Percentiles rank a stretch among this genome's conserved stretches.
These are phyloP conservation scores for Populus hybrid DNA, from an alignment of 441 rosid species.

Conservation along the genomic window DNA sequence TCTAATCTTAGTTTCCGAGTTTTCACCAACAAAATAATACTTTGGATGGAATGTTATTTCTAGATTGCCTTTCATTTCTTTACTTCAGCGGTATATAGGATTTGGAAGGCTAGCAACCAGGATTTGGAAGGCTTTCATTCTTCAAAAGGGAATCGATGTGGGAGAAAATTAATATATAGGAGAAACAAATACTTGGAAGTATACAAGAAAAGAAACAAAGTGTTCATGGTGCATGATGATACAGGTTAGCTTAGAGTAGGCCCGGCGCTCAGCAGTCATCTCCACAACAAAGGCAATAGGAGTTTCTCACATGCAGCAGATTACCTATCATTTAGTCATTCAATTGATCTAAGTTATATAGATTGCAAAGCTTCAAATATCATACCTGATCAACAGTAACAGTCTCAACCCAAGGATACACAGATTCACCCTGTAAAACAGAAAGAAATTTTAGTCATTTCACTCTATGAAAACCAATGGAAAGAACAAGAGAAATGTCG, in stretches of 20 bases:
- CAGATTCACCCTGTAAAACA: constrained; percentile 39
- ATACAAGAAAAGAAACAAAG: too few species aligned
- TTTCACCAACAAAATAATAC: not conserved
- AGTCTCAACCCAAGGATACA: constrained; percentile 42
- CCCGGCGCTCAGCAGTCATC: not conserved
- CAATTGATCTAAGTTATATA: too few species aligned
- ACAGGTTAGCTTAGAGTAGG: not conserved
- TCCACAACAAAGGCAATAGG: not conserved
- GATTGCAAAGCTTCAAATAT: not conserved
- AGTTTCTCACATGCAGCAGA: too few species aligned
- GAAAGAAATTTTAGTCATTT: not conserved
- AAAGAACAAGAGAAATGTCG: not conserved
- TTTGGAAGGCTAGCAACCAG: not conserved
- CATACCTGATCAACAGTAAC: constrained; percentile 42
- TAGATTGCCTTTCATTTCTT: not conserved
- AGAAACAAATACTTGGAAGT: too few species aligned
- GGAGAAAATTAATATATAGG: too few species aligned
- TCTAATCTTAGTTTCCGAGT: not conserved
- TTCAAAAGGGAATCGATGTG: too few species aligned
- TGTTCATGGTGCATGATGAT: not conserved
- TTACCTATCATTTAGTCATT: too few species aligned
- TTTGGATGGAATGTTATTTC: not conserved
- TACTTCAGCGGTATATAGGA: not conserved
- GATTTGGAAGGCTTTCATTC: not conserved
- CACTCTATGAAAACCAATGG: not conserved